Percentiles rank a stretch among this genome's conserved stretches.
These are phyloP conservation scores for Meyerozyma sp. DNA, from an alignment of 1,139 yeast genomes.

Conservation along the genomic window DNA sequence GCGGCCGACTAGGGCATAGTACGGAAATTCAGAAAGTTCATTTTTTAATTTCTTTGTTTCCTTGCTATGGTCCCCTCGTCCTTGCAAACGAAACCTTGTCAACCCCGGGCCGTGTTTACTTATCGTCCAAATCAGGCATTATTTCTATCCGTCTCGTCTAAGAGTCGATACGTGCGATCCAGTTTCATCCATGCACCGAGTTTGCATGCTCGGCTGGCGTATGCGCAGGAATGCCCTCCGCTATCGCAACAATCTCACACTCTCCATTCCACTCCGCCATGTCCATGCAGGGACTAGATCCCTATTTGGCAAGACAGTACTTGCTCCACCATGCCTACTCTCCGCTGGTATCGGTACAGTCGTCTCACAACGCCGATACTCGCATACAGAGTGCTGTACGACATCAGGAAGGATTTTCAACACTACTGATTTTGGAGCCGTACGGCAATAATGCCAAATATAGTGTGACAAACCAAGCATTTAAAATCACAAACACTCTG, in stretches of 20 bases:
- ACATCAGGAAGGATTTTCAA: slow-evolving; percentile 23
- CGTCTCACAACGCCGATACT: slow-evolving; percentile 48
- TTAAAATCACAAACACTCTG: slow-evolving; percentile 36
- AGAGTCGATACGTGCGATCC: not conserved
- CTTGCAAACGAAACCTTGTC: too few species aligned
- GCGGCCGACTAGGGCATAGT: too few species aligned
- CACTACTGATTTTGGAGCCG: slow-evolving; percentile 33
- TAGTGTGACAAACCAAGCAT: slow-evolving; percentile 30
- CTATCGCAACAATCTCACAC: not conserved
- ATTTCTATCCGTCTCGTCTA: not conserved
- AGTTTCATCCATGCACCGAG: not conserved
- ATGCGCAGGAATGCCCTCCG: not conserved
- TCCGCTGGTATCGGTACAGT: slow-evolving; percentile 52
- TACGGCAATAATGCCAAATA: slow-evolving; percentile 46
- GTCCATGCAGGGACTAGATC: slow-evolving; percentile 28
- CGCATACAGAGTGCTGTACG: slow-evolving; percentile 33
- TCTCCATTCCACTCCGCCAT: not conserved
- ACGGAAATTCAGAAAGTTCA: too few species aligned
- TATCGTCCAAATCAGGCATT: not conserved
- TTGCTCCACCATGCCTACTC: slow-evolving; percentile 47
- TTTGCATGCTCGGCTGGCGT: not conserved
- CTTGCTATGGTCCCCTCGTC: too few species aligned
- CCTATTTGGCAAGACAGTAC: slow-evolving; percentile 38
- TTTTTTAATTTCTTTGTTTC: too few species aligned
- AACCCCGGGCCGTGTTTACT: not conserved